Conservation (phyloP, 352 stramenopile species). For the Poterioochromonas sp. region DNA sequence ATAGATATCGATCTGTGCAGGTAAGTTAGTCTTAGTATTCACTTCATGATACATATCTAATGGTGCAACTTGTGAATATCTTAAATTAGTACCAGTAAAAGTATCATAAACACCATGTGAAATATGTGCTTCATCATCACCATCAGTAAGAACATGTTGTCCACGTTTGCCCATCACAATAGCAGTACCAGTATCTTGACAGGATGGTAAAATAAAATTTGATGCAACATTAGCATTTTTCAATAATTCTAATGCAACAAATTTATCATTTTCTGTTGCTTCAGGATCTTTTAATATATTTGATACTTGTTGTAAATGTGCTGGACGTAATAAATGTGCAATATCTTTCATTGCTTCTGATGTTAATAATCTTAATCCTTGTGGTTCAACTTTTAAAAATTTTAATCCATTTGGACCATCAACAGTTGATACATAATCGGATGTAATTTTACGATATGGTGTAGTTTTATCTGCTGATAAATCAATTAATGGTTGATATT, state of each 20-base stretch:
- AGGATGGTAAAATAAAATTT: constrained; percentile 60
- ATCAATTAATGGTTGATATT: constrained; percentile 52
- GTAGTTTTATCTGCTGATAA: constrained; percentile 42
- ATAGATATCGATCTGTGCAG: constrained; percentile 72
- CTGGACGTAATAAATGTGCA: constrained; percentile 64
- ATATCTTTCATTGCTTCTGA: constrained; percentile 68
- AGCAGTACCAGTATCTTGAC: constrained; percentile 75
- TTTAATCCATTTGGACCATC: constrained; percentile 42
- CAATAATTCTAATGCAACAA: constrained; percentile 72
- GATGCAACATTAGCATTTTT: constrained; percentile 79
- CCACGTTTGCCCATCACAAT: constrained; percentile 74
- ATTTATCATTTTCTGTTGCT: constrained; percentile 72
- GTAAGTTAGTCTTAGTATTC: constrained; percentile 75
- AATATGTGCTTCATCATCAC: constrained; percentile 64
- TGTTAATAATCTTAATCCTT: constrained; percentile 55
- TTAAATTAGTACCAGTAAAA: constrained; percentile 68
- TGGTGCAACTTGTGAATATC: constrained; percentile 71
- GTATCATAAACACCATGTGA: constrained; percentile 66
- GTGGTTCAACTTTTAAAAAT: constrained; percentile 51
- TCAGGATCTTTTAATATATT: constrained; percentile 76
- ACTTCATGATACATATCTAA: constrained; percentile 75
- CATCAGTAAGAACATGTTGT: constrained; percentile 66
- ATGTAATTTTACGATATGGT: constrained; percentile 48
- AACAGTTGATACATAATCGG: constrained; percentile 49
- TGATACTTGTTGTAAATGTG: constrained; percentile 62